These are phyloP conservation scores for Boletus tylopilopsis DNA, from an alignment of 768 basidiomycete genomes.

Conservation along the genomic window DNA sequence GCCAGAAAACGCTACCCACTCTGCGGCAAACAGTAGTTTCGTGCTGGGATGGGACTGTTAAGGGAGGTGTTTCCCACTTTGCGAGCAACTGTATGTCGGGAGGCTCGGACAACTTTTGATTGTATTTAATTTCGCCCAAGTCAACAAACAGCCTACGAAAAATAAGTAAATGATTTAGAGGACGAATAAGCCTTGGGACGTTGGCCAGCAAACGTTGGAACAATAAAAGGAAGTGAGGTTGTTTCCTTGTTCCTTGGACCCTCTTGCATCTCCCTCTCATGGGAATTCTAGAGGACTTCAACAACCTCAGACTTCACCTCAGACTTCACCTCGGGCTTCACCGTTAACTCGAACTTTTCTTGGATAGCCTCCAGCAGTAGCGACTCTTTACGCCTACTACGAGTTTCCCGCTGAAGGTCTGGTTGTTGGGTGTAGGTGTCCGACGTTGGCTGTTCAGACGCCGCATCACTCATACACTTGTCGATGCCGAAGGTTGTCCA, in stretches of 20 bases:
- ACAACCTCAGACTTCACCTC: neutral
- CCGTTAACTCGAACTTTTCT: slow-evolving; percentile 9
- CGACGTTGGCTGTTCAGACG: slow-evolving; percentile 4
- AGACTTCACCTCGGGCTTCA: neutral
- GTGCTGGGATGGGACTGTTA: slow-evolving; percentile 79
- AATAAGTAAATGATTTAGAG: neutral
- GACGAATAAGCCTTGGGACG: neutral
- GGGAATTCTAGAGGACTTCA: neutral
- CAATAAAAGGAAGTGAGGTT: neutral
- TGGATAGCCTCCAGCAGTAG: slow-evolving; percentile 10
- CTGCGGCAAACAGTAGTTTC: slow-evolving; percentile 37
- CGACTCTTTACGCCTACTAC: slow-evolving; percentile 10
- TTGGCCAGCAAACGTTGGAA: neutral
- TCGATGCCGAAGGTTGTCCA: slow-evolving; percentile 38
- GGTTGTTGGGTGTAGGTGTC: slow-evolving; percentile 30
- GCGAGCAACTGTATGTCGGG: neutral
- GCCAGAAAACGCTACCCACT: slow-evolving; percentile 9
- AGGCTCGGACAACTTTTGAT: neutral
- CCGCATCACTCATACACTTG: slow-evolving; percentile 7
- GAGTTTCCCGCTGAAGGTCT: slow-evolving; percentile 21
- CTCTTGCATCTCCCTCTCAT: neutral
- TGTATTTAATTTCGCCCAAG: too few relatives aligned
- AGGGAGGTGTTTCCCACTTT: slow-evolving; percentile 7
- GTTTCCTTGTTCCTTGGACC: neutral
- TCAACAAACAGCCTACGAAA: too few relatives aligned